Conservation (phyloP, 2,329 filamentous ascomycete genomes). For the Diaporthe ampelina region DNA sequence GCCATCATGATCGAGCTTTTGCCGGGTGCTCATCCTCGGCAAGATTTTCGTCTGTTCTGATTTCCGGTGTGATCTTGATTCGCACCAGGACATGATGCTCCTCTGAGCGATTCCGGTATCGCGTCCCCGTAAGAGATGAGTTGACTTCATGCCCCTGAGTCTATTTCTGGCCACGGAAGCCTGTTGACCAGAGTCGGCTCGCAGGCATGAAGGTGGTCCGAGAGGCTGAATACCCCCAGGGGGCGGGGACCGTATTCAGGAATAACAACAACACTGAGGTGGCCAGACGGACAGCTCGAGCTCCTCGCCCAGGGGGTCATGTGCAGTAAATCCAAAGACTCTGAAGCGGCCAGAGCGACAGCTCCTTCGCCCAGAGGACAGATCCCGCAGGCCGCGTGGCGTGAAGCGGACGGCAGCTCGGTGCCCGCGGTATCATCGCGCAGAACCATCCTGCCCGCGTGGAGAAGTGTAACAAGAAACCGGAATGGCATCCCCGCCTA, state of each 20-base stretch:
- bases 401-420: slow-evolving; percentile 26
- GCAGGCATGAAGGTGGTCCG: slow-evolving; percentile 26
- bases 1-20: slow-evolving; percentile 17
- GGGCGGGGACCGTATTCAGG: neutral
- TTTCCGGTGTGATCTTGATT: slow-evolving; percentile 9
- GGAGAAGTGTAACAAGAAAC: slow-evolving; percentile 9
- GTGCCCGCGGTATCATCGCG: slow-evolving; percentile 34
- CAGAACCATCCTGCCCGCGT: slow-evolving; percentile 24
- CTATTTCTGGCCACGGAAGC: slow-evolving; percentile 28
- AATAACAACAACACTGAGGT: neutral
- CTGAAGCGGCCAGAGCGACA: slow-evolving; percentile 8
- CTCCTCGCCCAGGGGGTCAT: neutral
- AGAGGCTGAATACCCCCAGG: neutral
- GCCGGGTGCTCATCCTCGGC: slow-evolving; percentile 19
- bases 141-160: slow-evolving; percentile 18
- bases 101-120: neutral
- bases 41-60: slow-evolving; percentile 38
- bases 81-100: neutral
- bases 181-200: neutral
- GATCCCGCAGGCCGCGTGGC: slow-evolving; percentile 12
- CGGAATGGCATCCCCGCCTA: slow-evolving; percentile 18
- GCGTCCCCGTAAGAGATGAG: slow-evolving; percentile 12
- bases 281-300: slow-evolving; percentile 9
- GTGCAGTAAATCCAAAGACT: neutral
- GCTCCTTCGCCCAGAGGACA: neutral